Evolutionary conservation across 31 red algal species (phyloP).

Genomic region (Porphyra umbilicalis): DNA sequence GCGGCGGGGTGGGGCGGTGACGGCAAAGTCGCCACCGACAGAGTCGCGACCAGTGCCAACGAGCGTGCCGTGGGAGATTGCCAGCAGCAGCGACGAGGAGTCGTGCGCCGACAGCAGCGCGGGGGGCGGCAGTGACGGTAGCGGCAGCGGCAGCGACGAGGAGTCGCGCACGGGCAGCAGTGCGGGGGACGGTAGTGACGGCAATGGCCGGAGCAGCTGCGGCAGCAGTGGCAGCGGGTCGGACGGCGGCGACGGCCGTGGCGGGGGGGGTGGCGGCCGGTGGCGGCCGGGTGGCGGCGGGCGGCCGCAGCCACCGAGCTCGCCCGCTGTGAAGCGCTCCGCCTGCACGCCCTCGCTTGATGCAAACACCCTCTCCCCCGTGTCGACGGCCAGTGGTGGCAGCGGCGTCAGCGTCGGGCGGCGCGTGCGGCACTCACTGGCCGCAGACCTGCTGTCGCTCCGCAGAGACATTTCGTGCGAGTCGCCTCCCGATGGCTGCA

Average conservation of each 20-base stretch:
- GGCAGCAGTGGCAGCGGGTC: no score
- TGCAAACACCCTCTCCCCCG: not conserved
- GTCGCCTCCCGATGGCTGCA: not conserved
- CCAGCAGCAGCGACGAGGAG: not conserved
- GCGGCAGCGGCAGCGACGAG: not conserved
- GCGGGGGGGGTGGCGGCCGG: no score
- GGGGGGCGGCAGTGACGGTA: not conserved
- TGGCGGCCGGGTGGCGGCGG: no score
- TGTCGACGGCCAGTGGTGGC: not conserved
- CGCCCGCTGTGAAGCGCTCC: no score
- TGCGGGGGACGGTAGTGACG: no score
- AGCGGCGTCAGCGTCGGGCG: not conserved
- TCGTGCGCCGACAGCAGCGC: not conserved
- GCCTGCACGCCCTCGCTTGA: no score
- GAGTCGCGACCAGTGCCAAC: no score
- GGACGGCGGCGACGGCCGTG: no score
- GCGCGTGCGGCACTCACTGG: not conserved
- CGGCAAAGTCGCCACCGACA: no score
- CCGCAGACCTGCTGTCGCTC: not conserved
- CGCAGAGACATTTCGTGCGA: not conserved
- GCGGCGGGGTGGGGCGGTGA: no score
- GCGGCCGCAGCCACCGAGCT: no score
- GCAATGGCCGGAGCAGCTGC: not conserved
- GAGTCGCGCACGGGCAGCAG: not conserved
- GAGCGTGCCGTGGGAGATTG: not conserved